Base-by-base conservation (phyloP, 1,284 basidiomycete species). In the Ustilago crameri region DNA sequence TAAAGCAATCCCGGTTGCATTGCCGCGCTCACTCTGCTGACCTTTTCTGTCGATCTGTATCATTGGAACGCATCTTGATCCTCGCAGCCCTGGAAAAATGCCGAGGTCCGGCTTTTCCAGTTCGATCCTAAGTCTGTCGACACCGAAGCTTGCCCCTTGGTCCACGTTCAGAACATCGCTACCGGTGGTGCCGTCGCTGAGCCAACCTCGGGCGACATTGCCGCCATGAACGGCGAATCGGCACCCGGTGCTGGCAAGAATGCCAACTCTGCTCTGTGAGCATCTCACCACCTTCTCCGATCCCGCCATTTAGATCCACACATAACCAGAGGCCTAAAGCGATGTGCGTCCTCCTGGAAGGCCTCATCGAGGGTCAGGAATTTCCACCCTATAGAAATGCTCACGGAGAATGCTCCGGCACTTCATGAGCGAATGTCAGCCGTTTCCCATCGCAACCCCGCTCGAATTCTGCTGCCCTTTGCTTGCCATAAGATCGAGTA, bases 221-320 rank as follows among this genome's bases (percentile, higher is more conserved):
- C 51, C 23, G 51, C 55, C 27, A 26, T 64, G 23, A 37, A 53
- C 12, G 62, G 56, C 40, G 51, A 65, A 18, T 20, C 57, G 23
- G 45, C 57, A 32, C 43, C 61, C 15, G 88, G 97, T 46, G 91
- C 97, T 1, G 59, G 48, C 50, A 53, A 53, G 34, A 49, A 60
- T 32, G 53, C 54, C 43, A 66, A 55, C 50, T 57, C 66, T 61
- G 66, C 71, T 66, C 62, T 64, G 72, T 73, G 60, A 68, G 70
- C 64, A 64, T 73, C 70, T 35, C 27, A 20, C 32, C n/a, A 44
- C 22, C 24, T 20, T 12, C 35, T n/a, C 22, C 37, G 14, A 8
- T 42, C 32, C 45, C 17, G 14, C 27, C 30, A 20, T 48, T 14
- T 26, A 18, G n/a, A 30, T 12, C n/a, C 22, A 42, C 9, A 8